A percentile compares a stretch with the other conserved stretches of the same genome.
phyloP scores from a whole-genome alignment of 2,329 filamentous ascomycete genomes.

The Blastomyces parvus region DNA sequence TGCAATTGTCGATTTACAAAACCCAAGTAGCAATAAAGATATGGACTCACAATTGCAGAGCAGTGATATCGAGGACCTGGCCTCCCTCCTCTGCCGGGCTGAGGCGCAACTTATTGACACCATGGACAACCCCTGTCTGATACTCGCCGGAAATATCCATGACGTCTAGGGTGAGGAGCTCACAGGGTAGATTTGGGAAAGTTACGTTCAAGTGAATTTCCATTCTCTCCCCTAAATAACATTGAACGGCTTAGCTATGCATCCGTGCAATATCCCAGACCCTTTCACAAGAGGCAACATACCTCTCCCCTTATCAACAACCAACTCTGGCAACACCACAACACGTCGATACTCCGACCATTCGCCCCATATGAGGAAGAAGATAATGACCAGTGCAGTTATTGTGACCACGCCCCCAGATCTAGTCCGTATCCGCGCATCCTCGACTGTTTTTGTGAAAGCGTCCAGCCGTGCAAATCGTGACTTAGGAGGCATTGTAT shows the following conservation, averaged over 20 bases:
- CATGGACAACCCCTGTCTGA: constrained; percentile 87
- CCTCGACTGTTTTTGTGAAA: constrained; percentile 98
- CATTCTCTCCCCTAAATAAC: constrained; percentile 74
- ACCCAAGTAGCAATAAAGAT: not conserved
- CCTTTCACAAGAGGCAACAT: constrained; percentile 21
- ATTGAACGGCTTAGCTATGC: constrained; percentile 8
- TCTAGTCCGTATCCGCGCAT: constrained; percentile 90
- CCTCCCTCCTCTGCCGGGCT: constrained; percentile 64
- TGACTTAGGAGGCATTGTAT: constrained; percentile 73
- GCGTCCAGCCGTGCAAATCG: constrained; percentile 94
- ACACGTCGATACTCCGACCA: constrained; percentile 88
- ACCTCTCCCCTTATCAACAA: constrained; percentile 96
- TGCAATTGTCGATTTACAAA: not conserved
- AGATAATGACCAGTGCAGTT: constrained; percentile 72
- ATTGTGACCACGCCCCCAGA: constrained; percentile 94
- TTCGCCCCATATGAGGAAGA: constrained; percentile 89
- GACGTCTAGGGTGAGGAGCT: constrained; percentile 90
- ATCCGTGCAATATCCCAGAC: not conserved
- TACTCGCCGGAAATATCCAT: constrained; percentile 99
- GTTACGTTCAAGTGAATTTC: constrained; percentile 97
- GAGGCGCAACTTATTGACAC: constrained; percentile 82
- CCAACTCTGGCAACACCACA: constrained; percentile 77
- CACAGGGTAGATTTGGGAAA: constrained; percentile 88
- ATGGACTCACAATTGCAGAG: constrained; percentile 53
- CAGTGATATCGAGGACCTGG: constrained; percentile 59